A percentile compares a stretch with the other conserved stretches of the same genome.
Conservation (phyloP, 1,139 yeast species). For the Candida albicans region DNA sequence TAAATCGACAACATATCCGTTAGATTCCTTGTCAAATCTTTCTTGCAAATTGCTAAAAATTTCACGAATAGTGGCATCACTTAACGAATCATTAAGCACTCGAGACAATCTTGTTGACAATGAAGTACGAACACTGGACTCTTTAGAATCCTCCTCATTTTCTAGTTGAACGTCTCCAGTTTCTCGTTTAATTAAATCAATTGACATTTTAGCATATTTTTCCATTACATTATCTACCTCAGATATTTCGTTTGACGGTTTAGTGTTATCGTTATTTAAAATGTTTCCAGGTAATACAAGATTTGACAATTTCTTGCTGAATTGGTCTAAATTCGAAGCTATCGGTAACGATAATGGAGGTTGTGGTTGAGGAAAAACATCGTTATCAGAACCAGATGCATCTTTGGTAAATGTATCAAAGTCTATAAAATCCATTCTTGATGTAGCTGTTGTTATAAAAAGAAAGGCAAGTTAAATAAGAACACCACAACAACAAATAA, state of each 20-base stretch:
- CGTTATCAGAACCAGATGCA: conserved; percentile 15
- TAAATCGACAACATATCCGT: conserved; percentile 32
- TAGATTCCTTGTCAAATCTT: conserved; percentile 24
- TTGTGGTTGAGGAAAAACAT: conserved; percentile 42
- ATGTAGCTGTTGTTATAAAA: background rate
- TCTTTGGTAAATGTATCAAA: conserved; percentile 34
- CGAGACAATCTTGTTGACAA: conserved; percentile 51
- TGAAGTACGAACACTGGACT: conserved; percentile 16
- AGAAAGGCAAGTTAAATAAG: background rate
- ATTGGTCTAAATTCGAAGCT: conserved; percentile 39
- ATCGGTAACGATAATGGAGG: conserved; percentile 48
- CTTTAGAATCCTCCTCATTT: conserved; percentile 4
- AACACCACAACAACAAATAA: background rate
- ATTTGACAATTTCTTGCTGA: conserved; percentile 37
- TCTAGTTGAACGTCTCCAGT: conserved; percentile 6
- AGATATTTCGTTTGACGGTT: conserved; percentile 1
- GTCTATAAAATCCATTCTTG: conserved; percentile 44
- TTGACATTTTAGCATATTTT: conserved; percentile 40
- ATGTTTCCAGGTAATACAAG: conserved; percentile 34
- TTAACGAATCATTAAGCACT: conserved; percentile 48
- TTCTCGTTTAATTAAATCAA: conserved; percentile 21
- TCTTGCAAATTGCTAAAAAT: conserved; percentile 50
- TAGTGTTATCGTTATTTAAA: conserved; percentile 21
- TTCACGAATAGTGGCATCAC: conserved; percentile 50
- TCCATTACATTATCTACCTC: conserved; percentile 28